Evolutionary conservation across 179 eudicot genomes (phyloP), one percentile per base, ranked within the genome.

Genomic region (Beta corolliflora): DNA sequence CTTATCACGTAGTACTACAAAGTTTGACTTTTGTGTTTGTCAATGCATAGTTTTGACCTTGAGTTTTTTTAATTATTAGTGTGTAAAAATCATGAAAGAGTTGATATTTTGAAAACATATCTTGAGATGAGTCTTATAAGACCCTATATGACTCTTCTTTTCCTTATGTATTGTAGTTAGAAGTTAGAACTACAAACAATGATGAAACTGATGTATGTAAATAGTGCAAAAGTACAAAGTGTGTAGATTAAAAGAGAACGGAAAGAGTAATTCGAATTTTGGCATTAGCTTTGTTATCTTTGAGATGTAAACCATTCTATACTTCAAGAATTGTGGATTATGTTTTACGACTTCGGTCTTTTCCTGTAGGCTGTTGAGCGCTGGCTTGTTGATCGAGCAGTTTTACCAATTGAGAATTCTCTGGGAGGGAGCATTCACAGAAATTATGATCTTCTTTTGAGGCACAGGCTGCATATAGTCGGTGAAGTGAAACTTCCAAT

Each of bases 381-480:
- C 54, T 96, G 99, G 99, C 86, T 96, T 84, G 99, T 92, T 75
- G 98, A 96, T 74, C 88, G 97, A 85, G 99, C 99, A 46, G 97
- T 96, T 87, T 89, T 96, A 81, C 99, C 99, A 18, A 93, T 96
- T 77, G 99, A 96, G 79, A 96, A 96, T 88, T 96, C 99, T 29
- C 88, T 96, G 48, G 99, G 99, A 21, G 98, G 99, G 7, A 96
- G 99, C 88, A 96, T 96, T 67, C 99, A 96, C 84, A 84, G 99
- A 81, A 96, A 94, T 69, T 96, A 96, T 83, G 99, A 96, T 84
- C 97, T 96, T 80, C 84, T 96, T 79, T 89, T 94, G 60, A 88
- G 99, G 55, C 93, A 96, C 75, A 85, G 93, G 66, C 82, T 94
- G 89, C 98, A 96, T 85, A 96, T 94, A 60, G 99, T 96, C 72